Evolutionary conservation across 2,329 filamentous ascomycete species (phyloP), one percentile per base, ranked within the genome.

Genomic region (Alternaria gansuensis): DNA sequence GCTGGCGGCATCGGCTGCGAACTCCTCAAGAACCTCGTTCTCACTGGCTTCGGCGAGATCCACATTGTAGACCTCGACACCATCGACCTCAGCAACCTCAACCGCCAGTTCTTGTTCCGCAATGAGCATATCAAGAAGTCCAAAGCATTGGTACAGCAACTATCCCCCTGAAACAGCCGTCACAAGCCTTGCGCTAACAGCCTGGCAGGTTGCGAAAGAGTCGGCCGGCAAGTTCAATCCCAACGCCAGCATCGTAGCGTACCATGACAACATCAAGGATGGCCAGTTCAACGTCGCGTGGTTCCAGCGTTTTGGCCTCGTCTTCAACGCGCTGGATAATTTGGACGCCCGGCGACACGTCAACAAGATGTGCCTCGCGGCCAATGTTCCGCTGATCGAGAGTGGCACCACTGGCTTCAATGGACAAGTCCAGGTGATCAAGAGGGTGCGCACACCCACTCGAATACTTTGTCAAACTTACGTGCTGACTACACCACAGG

Each of bases 341-440:
- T 83, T 99, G 28, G 93, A 97, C 57, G 95, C 95, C 23, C 85
- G 95, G 66, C 88, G 94, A 51, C 93, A 98, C 82, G 95, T 98
- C 65, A 99, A 99, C 77, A 91, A 89, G 77, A 98, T 99, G 95
- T 98, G 95, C 71, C 80, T 99, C 66, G 92, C 93, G 1, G 93
- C 95, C 10, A 86, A 95, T 70, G 88, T 98, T 26, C 93, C 95
- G 10, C 80, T 99, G 65, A 90, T 99, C 54, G 95, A 99, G 81
- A 98, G 94, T 75, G 95, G 95, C 39, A 99, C 95, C 0, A 98
- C 95, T 0, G 95, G 95, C 2, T 99, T 97, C 82, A 96, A 97
- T 72, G 95, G 95, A 21, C 94, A 99, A 76, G 94, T 98, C 4
- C 94, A 98, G 78, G 92, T 96, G 23, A 99, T 99, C 77, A 93